Evolutionary conservation across 2,329 filamentous ascomycete genomes (phyloP).

Genomic region (Colletotrichum zoysiae): DNA sequence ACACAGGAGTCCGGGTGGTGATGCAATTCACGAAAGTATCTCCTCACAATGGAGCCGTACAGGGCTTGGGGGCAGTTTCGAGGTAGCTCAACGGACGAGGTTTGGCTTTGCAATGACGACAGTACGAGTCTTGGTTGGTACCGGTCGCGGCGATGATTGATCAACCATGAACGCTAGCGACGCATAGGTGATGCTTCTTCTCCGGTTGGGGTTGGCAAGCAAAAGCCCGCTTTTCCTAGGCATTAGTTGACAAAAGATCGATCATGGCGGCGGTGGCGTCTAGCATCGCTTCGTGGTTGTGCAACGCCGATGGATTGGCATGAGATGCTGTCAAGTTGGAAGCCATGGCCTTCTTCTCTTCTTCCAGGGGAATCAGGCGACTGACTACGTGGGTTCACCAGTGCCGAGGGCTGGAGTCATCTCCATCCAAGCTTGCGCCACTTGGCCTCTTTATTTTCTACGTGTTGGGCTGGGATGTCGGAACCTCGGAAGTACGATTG

Average conservation of each 20-base stretch:
- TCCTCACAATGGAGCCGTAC: slow-evolving; percentile 22
- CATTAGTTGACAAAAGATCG: not conserved
- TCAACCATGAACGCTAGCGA: slow-evolving; percentile 10
- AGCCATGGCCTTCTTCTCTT: not conserved
- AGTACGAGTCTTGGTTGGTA: not conserved
- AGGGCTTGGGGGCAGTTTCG: slow-evolving; percentile 15
- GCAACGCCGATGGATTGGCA: not conserved
- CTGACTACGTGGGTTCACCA: slow-evolving; percentile 12
- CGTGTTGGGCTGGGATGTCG: slow-evolving; percentile 34
- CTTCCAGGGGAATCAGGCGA: slow-evolving; percentile 9
- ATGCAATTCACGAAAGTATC: slow-evolving; percentile 19
- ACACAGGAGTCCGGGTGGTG: slow-evolving; percentile 20
- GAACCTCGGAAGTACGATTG: slow-evolving; percentile 30
- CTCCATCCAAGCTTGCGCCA: slow-evolving; percentile 34
- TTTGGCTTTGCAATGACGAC: slow-evolving; percentile 29
- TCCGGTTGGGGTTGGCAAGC: not conserved
- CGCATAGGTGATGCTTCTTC: not conserved
- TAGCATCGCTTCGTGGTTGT: not conserved
- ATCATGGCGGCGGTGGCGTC: not conserved
- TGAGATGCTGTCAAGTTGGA: slow-evolving; percentile 9
- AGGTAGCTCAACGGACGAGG: slow-evolving; percentile 19
- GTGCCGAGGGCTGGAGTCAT: slow-evolving; percentile 21
- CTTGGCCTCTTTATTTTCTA: slow-evolving; percentile 27
- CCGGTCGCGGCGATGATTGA: slow-evolving; percentile 3
- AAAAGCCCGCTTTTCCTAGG: not conserved